A percentile compares a stretch with the other conserved stretches of the same genome.
phyloP scores from a whole-genome alignment of 1,284 basidiomycete species.

The Austroboletus rostrupii region DNA sequence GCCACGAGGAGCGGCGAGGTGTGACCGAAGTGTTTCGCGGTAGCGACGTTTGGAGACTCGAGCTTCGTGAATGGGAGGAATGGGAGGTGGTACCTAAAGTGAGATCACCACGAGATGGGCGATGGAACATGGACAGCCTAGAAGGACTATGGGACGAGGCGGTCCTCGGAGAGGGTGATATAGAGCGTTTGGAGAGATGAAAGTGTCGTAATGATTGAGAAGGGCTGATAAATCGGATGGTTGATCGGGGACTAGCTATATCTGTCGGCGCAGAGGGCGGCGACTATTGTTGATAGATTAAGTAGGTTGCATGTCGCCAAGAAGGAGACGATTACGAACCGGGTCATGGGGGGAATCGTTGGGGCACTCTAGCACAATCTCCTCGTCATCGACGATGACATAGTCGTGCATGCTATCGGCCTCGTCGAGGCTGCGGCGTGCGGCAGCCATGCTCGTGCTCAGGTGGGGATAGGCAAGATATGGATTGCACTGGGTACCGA shows the following conservation, averaged over 20 bases:
- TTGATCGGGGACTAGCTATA: constrained; percentile 35
- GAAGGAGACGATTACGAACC: constrained; percentile 20
- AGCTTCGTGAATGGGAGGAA: constrained; percentile 41
- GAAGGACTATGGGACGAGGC: constrained; percentile 35
- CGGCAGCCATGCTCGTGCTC: constrained; percentile 22
- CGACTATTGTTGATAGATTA: constrained; percentile 20
- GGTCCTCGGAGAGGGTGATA: constrained; percentile 34
- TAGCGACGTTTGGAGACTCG: constrained; percentile 37
- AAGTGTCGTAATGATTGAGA: constrained; percentile 54
- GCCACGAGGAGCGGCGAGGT: constrained; percentile 31
- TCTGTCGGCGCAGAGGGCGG: constrained; percentile 36
- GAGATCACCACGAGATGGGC: constrained; percentile 36
- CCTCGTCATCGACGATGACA: constrained; percentile 44
- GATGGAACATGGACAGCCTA: constrained; percentile 43
- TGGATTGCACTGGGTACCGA: constrained; percentile 39
- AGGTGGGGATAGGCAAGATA: constrained; percentile 56
- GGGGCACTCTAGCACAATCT: constrained; percentile 24
- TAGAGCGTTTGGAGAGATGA: constrained; percentile 48
- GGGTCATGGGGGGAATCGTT: constrained; percentile 9
- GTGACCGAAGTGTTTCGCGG: constrained; percentile 14
- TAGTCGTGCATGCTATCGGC: constrained; percentile 51
- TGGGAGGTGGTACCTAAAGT: constrained; percentile 25
- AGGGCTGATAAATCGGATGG: constrained; percentile 41
- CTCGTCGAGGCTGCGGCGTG: constrained; percentile 24
- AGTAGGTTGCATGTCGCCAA: constrained; percentile 4